Evolutionary conservation across 2,329 filamentous ascomycete genomes (phyloP).

Genomic region (Cercospora sp.): DNA sequence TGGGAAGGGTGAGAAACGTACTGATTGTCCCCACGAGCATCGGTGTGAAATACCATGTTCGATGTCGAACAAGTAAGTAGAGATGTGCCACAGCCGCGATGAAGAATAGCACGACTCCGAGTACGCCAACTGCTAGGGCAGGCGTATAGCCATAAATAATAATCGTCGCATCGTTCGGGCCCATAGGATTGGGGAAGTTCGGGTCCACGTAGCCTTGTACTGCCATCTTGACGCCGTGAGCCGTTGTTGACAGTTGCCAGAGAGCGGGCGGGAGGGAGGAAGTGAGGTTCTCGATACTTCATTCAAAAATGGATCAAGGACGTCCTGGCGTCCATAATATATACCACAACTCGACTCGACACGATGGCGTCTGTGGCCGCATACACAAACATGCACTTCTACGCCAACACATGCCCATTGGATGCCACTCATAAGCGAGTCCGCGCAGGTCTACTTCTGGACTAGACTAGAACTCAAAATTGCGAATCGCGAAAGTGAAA

Average conservation of each 20-base stretch:
- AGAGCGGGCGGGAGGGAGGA: too few species aligned
- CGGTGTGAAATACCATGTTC: slow-evolving; percentile 51
- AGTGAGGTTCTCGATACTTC: background rate
- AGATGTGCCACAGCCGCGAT: slow-evolving; percentile 45
- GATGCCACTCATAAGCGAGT: background rate
- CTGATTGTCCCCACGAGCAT: slow-evolving; percentile 44
- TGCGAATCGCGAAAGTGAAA: background rate
- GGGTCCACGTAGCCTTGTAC: slow-evolving; percentile 51
- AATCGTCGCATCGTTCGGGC: slow-evolving; percentile 49
- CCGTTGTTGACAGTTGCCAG: background rate
- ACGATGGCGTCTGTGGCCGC: background rate
- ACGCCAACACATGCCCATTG: background rate
- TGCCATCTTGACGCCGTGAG: background rate
- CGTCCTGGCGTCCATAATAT: background rate
- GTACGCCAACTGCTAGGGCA: slow-evolving; percentile 46
- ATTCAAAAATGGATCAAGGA: background rate
- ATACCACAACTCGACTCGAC: background rate
- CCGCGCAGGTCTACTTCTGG: background rate
- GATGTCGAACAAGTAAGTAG: slow-evolving; percentile 38
- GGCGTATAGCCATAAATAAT: slow-evolving; percentile 56
- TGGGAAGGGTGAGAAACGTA: too few species aligned
- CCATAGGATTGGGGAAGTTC: slow-evolving; percentile 53
- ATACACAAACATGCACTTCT: background rate
- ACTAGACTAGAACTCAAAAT: background rate
- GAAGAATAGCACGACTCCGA: slow-evolving; percentile 49